A percentile compares a stretch with the other conserved stretches of the same genome.
Evolutionary conservation across 2,329 filamentous ascomycete species (phyloP).

Genomic region (Zarea fungicola): DNA sequence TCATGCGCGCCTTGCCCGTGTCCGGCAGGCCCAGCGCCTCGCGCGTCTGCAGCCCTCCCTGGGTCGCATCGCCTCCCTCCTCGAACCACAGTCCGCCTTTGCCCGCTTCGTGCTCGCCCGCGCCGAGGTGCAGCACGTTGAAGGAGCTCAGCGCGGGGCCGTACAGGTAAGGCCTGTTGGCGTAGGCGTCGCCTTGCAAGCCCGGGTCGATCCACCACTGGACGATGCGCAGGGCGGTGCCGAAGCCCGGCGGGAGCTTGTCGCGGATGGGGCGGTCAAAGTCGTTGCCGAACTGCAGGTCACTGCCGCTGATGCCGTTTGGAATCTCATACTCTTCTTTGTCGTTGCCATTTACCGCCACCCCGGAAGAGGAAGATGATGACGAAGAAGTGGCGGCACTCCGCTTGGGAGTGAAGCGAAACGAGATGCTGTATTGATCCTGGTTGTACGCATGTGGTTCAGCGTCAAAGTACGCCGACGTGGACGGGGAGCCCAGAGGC

Average conservation of each 20-base stretch:
- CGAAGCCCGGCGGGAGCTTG: slow-evolving; percentile 78
- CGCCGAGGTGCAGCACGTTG: slow-evolving; percentile 67
- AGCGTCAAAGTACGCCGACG: slow-evolving; percentile 71
- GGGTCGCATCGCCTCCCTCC: slow-evolving; percentile 58
- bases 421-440: slow-evolving; percentile 82
- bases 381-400: slow-evolving; percentile 9
- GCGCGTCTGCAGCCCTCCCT: slow-evolving; percentile 39
- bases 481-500: slow-evolving; percentile 61
- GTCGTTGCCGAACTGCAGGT: slow-evolving; percentile 91
- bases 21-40: slow-evolving; percentile 45
- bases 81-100: slow-evolving; percentile 54
- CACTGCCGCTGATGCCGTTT: slow-evolving; percentile 60
- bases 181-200: slow-evolving; percentile 83
- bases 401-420: slow-evolving; percentile 69
- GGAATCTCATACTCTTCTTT: too few species aligned
- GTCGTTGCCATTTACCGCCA: too few species aligned
- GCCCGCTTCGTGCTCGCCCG: slow-evolving; percentile 39
- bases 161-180: slow-evolving; percentile 80
- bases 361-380: too few species aligned
- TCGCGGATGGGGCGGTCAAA: slow-evolving; percentile 89
- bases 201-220: slow-evolving; percentile 90
- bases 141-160: slow-evolving; percentile 76
- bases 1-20: slow-evolving; percentile 49
- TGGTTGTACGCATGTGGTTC: slow-evolving; percentile 58
- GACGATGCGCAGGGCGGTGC: slow-evolving; percentile 76